Base-by-base conservation (phyloP, 2,329 filamentous ascomycete genomes). In the Sphaerulina vaccinii region DNA sequence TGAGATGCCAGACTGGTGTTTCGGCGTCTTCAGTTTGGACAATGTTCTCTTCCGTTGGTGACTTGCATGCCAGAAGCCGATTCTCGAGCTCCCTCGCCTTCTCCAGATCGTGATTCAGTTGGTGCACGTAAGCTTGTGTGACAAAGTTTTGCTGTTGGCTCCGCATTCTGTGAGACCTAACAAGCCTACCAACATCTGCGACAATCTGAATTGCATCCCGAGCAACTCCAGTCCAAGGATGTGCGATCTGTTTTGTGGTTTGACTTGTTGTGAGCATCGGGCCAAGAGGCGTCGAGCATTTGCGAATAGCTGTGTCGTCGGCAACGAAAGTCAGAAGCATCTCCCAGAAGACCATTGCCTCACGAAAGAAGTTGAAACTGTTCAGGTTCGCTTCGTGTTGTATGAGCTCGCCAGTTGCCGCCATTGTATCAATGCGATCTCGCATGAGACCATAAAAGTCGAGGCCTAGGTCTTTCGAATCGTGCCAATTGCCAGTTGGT, bases 401-500 rank as follows among this genome's bases (percentile, higher is more conserved):
- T 11, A 42, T 33, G 11, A 40, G 40, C 16, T 47, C 48, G 35
- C 44, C 51, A 19, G 51, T 49, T 5, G 41, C 37, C 1, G 53
- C 38, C 39, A 58, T 47, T 10, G 41, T 39, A 27, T 58, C 51
- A 29, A 60, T 47, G 19, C 50, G 56, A 21, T 53, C 49, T 24
- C 68, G 65, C 18, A 66, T 63, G 33, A 67, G 62, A 16, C 63
- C 62, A 9, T 68, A 73, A 59, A 36, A 78, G 68, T 52, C 75
- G 74, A 79, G 69, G 2, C 81, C 81, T 5, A 84, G 69, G 49
- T 80, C 79, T 27, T 68, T 73, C 8, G 78, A 73, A 33, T 82
- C 75, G 52, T 83, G 80, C 81, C 81, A 84, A 37, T 78, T 80
- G 8, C 80, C 79, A 2, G 79, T 81, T 54, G 81, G 77, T 3